A percentile compares a stretch with the other conserved stretches of the same genome.
Conservation (phyloP, 139 green algal species). For the Picochlorum sp. region DNA sequence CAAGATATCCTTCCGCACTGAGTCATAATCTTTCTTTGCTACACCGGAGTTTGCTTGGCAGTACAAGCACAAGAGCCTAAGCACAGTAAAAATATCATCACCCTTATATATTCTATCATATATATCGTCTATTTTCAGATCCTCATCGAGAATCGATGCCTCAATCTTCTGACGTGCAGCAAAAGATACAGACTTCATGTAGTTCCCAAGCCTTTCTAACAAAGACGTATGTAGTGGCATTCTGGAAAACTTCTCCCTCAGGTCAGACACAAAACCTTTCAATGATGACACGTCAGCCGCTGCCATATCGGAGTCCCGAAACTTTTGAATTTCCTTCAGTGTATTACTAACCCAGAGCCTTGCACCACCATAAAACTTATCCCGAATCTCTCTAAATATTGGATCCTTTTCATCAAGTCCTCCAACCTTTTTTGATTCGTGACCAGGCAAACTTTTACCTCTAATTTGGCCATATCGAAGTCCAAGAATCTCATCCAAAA, state of each 20-base stretch:
- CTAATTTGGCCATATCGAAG: conserved; percentile 42
- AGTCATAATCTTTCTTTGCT: conserved; percentile 58
- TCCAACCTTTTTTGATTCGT: conserved; percentile 11
- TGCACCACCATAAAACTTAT: conserved; percentile 27
- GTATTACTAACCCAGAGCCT: conserved; percentile 26
- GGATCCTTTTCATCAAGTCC: conserved; percentile 41
- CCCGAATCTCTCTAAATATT: conserved; percentile 50
- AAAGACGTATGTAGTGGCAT: conserved; percentile 24
- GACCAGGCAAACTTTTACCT: not conserved
- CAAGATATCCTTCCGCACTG: conserved; percentile 58
- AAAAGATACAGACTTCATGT: conserved; percentile 12
- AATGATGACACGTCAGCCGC: conserved; percentile 18
- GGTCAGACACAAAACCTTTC: conserved; percentile 24
- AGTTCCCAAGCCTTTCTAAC: conserved; percentile 11
- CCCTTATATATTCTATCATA: conserved; percentile 57
- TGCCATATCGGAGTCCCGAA: conserved; percentile 21
- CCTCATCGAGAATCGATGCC: conserved; percentile 22
- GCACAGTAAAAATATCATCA: conserved; percentile 44
- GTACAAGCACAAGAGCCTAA: conserved; percentile 76
- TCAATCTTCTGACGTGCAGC: conserved; percentile 18
- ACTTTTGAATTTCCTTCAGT: conserved; percentile 25
- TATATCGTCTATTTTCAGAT: conserved; percentile 12
- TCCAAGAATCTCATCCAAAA: conserved; percentile 83
- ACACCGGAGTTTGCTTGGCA: conserved; percentile 52
- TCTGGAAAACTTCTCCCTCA: conserved; percentile 23